Conservation (phyloP, 257 asterid species). For the Solanum verrucosum region DNA sequence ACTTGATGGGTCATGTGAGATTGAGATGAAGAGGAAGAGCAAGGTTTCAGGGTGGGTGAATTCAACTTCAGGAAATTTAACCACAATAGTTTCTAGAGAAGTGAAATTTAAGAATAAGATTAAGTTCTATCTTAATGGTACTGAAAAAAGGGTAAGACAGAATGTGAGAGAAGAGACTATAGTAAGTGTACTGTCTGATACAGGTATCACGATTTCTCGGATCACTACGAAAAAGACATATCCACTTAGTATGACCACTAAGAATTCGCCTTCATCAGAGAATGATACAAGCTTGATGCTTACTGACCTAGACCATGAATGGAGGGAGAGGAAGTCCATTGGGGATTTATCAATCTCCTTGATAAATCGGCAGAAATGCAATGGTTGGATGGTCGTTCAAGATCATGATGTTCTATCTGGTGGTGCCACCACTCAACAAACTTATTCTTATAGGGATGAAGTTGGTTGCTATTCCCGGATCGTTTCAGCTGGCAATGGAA, state of each 20-base stretch:
- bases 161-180: constrained; percentile 29
- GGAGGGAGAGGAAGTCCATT: constrained; percentile 22
- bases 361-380: constrained; percentile 31
- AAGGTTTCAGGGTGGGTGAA: constrained; percentile 71
- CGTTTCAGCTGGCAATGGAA: constrained; percentile 36
- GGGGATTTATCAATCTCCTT: constrained; percentile 15
- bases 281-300: constrained; percentile 20
- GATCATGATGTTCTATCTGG: constrained; percentile 59
- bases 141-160: constrained; percentile 36
- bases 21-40: constrained; percentile 37
- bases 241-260: constrained; percentile 34
- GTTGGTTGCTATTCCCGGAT: constrained; percentile 33
- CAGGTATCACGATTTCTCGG: constrained; percentile 10
- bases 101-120: constrained; percentile 45
- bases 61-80: constrained; percentile 60
- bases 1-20: constrained; percentile 47
- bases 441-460: constrained; percentile 21
- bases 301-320: constrained; percentile 31
- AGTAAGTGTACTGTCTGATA: constrained; percentile 13
- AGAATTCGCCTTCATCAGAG: constrained; percentile 21
- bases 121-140: constrained; percentile 32
- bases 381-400: constrained; percentile 61
- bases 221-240: constrained; percentile 18
- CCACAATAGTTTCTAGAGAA: constrained; percentile 21
- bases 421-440: constrained; percentile 35